A percentile compares a stretch with the other conserved stretches of the same genome.
Evolutionary conservation across 345 rosid species (phyloP).

Genomic region (Euclidium syriacum): DNA sequence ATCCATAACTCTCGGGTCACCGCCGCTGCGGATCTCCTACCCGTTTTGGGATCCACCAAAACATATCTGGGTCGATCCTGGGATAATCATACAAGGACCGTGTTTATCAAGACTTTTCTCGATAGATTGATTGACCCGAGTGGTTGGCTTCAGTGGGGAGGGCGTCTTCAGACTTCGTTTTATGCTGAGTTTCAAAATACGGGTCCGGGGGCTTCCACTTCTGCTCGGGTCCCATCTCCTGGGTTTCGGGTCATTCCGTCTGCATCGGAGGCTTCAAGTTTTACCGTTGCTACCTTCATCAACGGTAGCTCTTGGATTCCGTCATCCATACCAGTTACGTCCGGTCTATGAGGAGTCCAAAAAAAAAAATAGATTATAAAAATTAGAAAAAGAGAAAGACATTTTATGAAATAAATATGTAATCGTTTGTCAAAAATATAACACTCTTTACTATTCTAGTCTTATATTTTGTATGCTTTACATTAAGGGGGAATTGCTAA

Average conservation of each 20-base stretch:
- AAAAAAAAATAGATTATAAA: no score
- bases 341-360: slow-evolving; percentile 43
- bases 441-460: no score
- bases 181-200: slow-evolving; percentile 60
- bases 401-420: no score
- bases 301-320: slow-evolving; percentile 53
- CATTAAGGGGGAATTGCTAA: no score
- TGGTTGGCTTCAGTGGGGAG: slow-evolving; percentile 55
- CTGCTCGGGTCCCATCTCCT: slow-evolving; percentile 42
- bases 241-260: slow-evolving; percentile 43
- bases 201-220: slow-evolving; percentile 45
- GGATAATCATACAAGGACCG: slow-evolving; percentile 47
- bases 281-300: slow-evolving; percentile 46
- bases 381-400: no score
- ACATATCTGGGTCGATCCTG: slow-evolving; percentile 59
- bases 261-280: slow-evolving; percentile 41
- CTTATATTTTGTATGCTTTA: no score
- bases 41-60: slow-evolving; percentile 46
- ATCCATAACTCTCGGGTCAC: slow-evolving; percentile 48
- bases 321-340: slow-evolving; percentile 37
- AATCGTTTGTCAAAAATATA: no score
- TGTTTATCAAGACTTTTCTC: slow-evolving; percentile 43
- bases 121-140: slow-evolving; percentile 44
- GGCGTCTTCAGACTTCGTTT: slow-evolving; percentile 43
- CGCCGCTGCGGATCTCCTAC: slow-evolving; percentile 45